Base-by-base conservation (phyloP, 2,329 filamentous ascomycete species). In the Sordariomycetes sp. region DNA sequence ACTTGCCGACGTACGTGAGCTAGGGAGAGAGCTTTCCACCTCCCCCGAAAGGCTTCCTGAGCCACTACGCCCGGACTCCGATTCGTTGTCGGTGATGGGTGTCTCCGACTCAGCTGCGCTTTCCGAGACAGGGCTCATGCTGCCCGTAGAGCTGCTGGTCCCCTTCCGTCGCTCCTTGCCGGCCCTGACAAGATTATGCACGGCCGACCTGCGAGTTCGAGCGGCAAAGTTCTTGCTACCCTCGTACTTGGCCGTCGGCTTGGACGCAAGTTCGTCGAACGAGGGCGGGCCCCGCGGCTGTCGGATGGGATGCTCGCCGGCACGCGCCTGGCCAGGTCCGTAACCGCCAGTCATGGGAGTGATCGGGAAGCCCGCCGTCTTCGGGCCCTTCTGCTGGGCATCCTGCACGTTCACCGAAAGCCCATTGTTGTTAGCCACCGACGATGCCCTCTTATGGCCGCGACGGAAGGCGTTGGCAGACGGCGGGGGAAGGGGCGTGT, bases 171-270 rank as follows among this genome's bases (percentile, higher is more conserved):
- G 89, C 68, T 91, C 90, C 62, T 94, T 81, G 18, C 93, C 92
- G 58, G 93, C 93, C 63, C 89, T 89, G 61, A 97, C 89, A 55
- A 99, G 82, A 69, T 91, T 97, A 76, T 92, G 86, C 52, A 99
- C 86, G 28, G 94, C 94, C 65, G 89, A 91, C 63, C 93, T 90
- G 60, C 94, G 90, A 67, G 95, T 92, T 61, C 94, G 91, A 59
- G 91, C 86, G 12, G 89, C 88, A 74, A 99, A 99, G 77, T 99
- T 99, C 83, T 97, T 87, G 84, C 93, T 97, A 25, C 93, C 94
- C 71, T 97, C 93, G 62, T 93, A 84, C 75, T 91, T 96, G 64
- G 90, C 86, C 10, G 93, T 97, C 1, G 94, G 94, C 74, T 92
- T 94, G 22, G 87, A 81, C 67, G 87, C 83, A 60, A 99, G 84